Base-by-base conservation (phyloP, 2,329 filamentous ascomycete genomes). In the Neospermospora avenae region DNA sequence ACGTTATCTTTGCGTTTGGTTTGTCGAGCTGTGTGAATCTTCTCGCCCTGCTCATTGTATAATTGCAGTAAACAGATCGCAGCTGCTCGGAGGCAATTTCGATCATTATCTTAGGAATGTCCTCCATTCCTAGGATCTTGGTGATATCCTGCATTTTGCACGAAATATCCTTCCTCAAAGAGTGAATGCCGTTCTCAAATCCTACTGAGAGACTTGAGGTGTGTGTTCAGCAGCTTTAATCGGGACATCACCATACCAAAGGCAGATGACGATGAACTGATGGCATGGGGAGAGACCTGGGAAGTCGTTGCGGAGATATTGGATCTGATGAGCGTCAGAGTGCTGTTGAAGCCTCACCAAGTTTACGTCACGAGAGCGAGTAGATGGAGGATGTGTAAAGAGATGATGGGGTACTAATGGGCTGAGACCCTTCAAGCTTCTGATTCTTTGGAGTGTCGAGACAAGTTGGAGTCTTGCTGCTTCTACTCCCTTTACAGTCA, bases 1-100 rank as follows among this genome's bases (percentile, higher is more conserved):
- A 6, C 65, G 11, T 41, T 68, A n/a, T 58, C 65, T 28, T 41
- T 67, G n/a, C 55, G 67, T 6, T 25, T 59, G 18, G 64, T 61
- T 28, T 67, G 67, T 41, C 61, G 64, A 55, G 31, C 51, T 20
- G 58, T 57, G 55, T 57, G 41, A 8, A 24, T 45, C 13, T 46
- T 6, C n/a, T 18, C 16, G 4, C 41, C 7, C 2, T 14, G 35
- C 16, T 25, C 13, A 16, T 24, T 13, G 11, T 11, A 8, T 14
- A n/a, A 25, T 16, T 25, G 10, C 39, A n/a, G 18, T 22, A 56
- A 20, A 59, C 22, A 18, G 24, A 42, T 14, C 5, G 6, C 41
- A 67, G 67, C 49, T 68, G 67, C 52, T 65, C 67, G 14, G 64
- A 68, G 49, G 64, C 59, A 11, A 62, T 67, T 14, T 37, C 55